Evolutionary conservation across 768 basidiomycete genomes (phyloP).

Genomic region (Phaeotremella skinneri): DNA sequence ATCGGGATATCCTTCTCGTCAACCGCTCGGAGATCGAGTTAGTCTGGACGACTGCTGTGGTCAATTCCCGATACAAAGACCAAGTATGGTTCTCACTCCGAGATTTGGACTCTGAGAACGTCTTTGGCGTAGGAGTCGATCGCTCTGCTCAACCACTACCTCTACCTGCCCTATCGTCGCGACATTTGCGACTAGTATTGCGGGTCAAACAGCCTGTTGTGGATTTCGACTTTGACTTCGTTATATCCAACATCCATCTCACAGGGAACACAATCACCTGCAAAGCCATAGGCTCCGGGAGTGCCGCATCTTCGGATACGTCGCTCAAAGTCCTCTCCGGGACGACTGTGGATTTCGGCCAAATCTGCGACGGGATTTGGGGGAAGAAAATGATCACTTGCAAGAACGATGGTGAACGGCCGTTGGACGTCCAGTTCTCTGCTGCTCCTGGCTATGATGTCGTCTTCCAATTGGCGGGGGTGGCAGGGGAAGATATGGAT

Average conservation of each 20-base stretch:
- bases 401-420: slow-evolving; percentile 43
- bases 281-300: slow-evolving; percentile 33
- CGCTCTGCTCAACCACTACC: slow-evolving; percentile 36
- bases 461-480: slow-evolving; percentile 47
- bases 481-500: slow-evolving; percentile 41
- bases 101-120: slow-evolving; percentile 45
- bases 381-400: slow-evolving; percentile 41
- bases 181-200: slow-evolving; percentile 39
- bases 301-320: slow-evolving; percentile 24
- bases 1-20: slow-evolving; percentile 42
- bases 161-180: slow-evolving; percentile 38
- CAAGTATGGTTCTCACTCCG: slow-evolving; percentile 44
- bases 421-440: slow-evolving; percentile 44
- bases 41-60: slow-evolving; percentile 43
- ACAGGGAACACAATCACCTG: slow-evolving; percentile 44
- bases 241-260: slow-evolving; percentile 42
- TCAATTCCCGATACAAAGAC: slow-evolving; percentile 37
- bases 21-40: slow-evolving; percentile 48
- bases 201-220: slow-evolving; percentile 30
- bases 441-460: slow-evolving; percentile 40
- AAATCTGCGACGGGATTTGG: slow-evolving; percentile 44
- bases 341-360: slow-evolving; percentile 43
- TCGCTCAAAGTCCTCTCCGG: slow-evolving; percentile 41
- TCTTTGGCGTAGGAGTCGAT: slow-evolving; percentile 33
- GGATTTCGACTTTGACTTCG: slow-evolving; percentile 44